Evolutionary conservation across 2,329 filamentous ascomycete species (phyloP).

Genomic region (Cryphonectria nitschkei): DNA sequence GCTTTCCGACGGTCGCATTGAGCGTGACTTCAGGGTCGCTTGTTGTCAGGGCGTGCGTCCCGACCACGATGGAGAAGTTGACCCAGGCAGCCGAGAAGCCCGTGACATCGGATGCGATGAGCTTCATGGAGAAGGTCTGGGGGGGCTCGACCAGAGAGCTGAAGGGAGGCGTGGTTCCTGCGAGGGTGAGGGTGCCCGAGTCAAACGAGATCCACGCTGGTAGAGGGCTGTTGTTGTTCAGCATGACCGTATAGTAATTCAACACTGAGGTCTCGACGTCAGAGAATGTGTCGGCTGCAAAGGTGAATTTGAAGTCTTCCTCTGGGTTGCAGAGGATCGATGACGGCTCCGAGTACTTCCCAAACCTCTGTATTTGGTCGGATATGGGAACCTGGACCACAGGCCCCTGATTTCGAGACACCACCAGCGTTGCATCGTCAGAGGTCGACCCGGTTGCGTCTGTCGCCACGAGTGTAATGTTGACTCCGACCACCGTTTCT

Average conservation of each 20-base stretch:
- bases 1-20: slow-evolving; percentile 58
- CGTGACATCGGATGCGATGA: slow-evolving; percentile 79
- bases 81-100: slow-evolving; percentile 72
- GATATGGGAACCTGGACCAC: slow-evolving; percentile 58
- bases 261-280: slow-evolving; percentile 52
- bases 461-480: slow-evolving; percentile 70
- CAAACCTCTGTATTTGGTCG: slow-evolving; percentile 61
- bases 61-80: slow-evolving; percentile 73
- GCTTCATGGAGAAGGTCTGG: slow-evolving; percentile 70
- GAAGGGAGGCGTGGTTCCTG: slow-evolving; percentile 69
- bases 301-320: slow-evolving; percentile 55
- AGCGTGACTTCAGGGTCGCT: slow-evolving; percentile 59
- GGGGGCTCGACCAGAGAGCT: slow-evolving; percentile 67
- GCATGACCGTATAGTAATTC: slow-evolving; percentile 76
- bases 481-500: slow-evolving; percentile 59
- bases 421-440: slow-evolving; percentile 71
- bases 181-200: slow-evolving; percentile 64
- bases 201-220: slow-evolving; percentile 87
- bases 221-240: slow-evolving; percentile 74
- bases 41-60: slow-evolving; percentile 70
- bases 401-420: slow-evolving; percentile 63
- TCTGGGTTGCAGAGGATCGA: slow-evolving; percentile 61
- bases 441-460: slow-evolving; percentile 66
- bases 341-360: slow-evolving; percentile 62
- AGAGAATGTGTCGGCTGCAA: slow-evolving; percentile 66